Evolutionary conservation across 202 grass and related monocot genomes (phyloP).

Genomic region (Zizania palustris): DNA sequence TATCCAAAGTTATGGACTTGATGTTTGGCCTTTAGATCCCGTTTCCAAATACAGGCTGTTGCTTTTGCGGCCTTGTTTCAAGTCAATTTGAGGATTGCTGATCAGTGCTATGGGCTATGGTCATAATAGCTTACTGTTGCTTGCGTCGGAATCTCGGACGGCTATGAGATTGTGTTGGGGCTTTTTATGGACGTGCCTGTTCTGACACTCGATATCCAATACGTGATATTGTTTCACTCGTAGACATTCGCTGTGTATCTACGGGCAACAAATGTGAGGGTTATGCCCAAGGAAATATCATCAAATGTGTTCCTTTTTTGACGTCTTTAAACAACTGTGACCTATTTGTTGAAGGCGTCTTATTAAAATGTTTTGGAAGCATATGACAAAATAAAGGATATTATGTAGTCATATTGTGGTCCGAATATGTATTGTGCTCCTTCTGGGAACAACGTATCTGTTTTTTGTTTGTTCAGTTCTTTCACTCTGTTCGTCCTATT

Average conservation of each 20-base stretch:
- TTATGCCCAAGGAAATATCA: background rate
- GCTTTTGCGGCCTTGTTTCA: background rate
- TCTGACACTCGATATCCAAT: no score
- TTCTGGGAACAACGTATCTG: conserved; percentile 36
- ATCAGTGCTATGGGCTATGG: background rate
- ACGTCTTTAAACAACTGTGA: background rate
- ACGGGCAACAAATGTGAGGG: background rate
- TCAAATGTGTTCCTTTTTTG: background rate
- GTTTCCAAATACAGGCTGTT: background rate
- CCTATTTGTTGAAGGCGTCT: background rate
- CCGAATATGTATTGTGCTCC: conserved; percentile 20
- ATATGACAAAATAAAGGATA: background rate
- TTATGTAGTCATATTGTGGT: background rate
- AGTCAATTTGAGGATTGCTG: background rate
- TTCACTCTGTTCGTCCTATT: background rate
- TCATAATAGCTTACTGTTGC: background rate
- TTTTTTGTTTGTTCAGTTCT: background rate
- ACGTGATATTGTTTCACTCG: no score
- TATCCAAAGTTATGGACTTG: conserved; percentile 89
- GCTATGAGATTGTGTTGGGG: no score
- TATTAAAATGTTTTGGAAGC: background rate
- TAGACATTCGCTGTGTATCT: no score
- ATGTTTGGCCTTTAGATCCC: conserved; percentile 72
- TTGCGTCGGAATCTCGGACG: background rate
- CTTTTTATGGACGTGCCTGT: no score